A percentile compares a stretch with the other conserved stretches of the same genome.
phyloP scores from a whole-genome alignment of 1,284 basidiomycete species.

The Anthracocystis walkeri region DNA sequence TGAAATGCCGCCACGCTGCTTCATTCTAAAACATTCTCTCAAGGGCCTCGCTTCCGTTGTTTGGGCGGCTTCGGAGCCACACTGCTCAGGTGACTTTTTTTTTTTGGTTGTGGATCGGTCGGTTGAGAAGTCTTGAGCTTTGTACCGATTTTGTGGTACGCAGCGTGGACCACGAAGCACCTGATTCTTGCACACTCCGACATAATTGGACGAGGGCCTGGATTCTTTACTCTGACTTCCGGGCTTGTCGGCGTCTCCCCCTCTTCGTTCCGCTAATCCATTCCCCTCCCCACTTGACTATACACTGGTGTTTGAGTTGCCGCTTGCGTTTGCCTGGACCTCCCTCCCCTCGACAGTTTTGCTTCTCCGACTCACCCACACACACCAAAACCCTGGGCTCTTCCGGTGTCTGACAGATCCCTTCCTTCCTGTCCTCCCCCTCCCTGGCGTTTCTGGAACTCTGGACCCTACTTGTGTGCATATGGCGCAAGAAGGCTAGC shows the following conservation, averaged over 20 bases:
- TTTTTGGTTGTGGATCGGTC: not conserved
- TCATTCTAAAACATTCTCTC: too few relatives aligned
- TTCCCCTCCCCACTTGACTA: not conserved
- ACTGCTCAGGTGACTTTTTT: not conserved
- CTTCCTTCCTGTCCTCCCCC: not conserved
- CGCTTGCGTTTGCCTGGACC: constrained; percentile 8
- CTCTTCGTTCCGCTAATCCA: not conserved
- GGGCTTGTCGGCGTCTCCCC: constrained; percentile 24
- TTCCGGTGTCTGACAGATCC: not conserved
- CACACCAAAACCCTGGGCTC: too few relatives aligned
- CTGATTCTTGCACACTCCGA: constrained; percentile 11
- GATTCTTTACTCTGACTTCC: constrained; percentile 1
- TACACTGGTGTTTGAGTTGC: not conserved
- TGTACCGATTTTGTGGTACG: constrained; percentile 33
- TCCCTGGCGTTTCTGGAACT: not conserved
- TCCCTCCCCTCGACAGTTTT: not conserved
- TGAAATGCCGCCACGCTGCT: too few relatives aligned
- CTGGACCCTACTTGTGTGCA: too few relatives aligned
- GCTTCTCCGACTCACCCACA: not conserved
- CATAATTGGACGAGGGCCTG: constrained; percentile 27
- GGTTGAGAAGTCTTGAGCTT: not conserved
- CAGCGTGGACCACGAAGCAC: constrained; percentile 10
- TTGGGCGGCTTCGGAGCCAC: constrained; percentile 8
- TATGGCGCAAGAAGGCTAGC: too few relatives aligned
- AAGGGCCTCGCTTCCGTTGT: not conserved